These are phyloP conservation scores for Aphanomyces stellatus DNA, from an alignment of 352 stramenopile species.

Conservation along the genomic window DNA sequence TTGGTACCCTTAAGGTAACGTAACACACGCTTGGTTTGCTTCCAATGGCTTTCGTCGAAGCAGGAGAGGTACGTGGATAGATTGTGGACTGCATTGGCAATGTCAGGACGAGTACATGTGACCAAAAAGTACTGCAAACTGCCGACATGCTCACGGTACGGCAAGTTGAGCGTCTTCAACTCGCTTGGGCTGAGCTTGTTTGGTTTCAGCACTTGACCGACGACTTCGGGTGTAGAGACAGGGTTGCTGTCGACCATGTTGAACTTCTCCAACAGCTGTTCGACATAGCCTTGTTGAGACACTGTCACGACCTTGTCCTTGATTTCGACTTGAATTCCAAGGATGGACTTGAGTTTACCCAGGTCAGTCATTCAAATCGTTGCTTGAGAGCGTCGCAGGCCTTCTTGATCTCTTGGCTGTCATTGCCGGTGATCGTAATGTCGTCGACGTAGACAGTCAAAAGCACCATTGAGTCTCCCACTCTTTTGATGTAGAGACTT, in stretches of 20 bases:
- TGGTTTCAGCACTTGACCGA: background rate
- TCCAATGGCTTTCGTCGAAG: conserved; percentile 16
- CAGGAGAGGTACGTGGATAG: conserved; percentile 3
- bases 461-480: conserved; percentile 1
- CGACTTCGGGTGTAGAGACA: background rate
- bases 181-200: no score
- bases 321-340: background rate
- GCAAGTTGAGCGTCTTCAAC: conserved; percentile 8
- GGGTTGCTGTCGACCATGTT: background rate
- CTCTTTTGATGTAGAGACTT: conserved; percentile 18
- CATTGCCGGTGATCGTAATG: conserved; percentile 4
- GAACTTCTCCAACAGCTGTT: conserved; percentile 11
- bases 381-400: conserved; percentile 10
- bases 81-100: conserved; percentile 17
- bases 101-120: conserved; percentile 9
- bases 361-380: conserved; percentile 15
- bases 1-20: conserved; percentile 12
- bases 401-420: background rate
- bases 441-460: conserved; percentile 19
- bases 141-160: conserved; percentile 14
- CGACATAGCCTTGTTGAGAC: conserved; percentile 6
- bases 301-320: background rate
- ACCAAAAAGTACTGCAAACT: conserved; percentile 18
- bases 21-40: conserved; percentile 18
- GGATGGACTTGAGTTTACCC: conserved; percentile 12